Evolutionary conservation across 1,284 basidiomycete genomes (phyloP).

Genomic region (Ganoderma resinaceum): DNA sequence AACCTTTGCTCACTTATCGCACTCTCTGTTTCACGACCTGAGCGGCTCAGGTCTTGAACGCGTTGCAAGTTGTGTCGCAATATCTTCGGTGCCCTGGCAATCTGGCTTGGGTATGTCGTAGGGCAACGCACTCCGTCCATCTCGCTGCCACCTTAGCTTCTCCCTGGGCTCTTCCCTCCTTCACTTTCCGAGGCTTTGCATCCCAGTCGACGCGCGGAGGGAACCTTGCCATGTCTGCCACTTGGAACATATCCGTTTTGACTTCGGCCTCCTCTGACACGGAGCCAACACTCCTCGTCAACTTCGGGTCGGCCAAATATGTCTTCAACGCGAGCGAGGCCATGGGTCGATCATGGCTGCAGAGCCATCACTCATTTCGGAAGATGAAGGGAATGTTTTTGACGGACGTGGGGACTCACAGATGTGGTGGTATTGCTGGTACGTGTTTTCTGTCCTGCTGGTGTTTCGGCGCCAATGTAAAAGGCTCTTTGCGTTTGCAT

Average conservation of each 20-base stretch:
- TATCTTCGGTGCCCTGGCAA: conserved; percentile 4
- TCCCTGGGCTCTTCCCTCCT: neutral
- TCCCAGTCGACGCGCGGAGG: neutral
- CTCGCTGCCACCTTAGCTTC: conserved; percentile 4
- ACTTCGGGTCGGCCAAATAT: conserved; percentile 82
- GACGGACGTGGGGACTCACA: conserved; percentile 67
- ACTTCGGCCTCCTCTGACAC: conserved; percentile 74
- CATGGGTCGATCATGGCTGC: conserved; percentile 74
- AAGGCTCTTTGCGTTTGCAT: conserved; percentile 6
- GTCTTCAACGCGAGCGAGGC: conserved; percentile 90
- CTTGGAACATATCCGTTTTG: conserved; percentile 66
- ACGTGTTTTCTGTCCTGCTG: conserved; percentile 31
- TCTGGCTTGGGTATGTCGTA: conserved; percentile 32
- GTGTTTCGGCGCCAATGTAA: neutral
- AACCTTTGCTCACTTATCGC: neutral
- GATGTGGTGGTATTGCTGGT: conserved; percentile 78
- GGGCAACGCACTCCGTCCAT: conserved; percentile 9
- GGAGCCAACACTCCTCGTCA: conserved; percentile 76
- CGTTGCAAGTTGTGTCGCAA: conserved; percentile 1
- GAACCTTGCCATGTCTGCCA: conserved; percentile 44
- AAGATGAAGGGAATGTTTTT: conserved; percentile 78
- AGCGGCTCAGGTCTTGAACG: neutral
- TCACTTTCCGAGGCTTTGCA: neutral
- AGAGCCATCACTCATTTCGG: conserved; percentile 70
- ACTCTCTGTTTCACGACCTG: neutral